Percentiles rank a stretch among this genome's conserved stretches.
phyloP scores from a whole-genome alignment of 495 filamentous ascomycete species.

The Talaromyces adpressus region DNA sequence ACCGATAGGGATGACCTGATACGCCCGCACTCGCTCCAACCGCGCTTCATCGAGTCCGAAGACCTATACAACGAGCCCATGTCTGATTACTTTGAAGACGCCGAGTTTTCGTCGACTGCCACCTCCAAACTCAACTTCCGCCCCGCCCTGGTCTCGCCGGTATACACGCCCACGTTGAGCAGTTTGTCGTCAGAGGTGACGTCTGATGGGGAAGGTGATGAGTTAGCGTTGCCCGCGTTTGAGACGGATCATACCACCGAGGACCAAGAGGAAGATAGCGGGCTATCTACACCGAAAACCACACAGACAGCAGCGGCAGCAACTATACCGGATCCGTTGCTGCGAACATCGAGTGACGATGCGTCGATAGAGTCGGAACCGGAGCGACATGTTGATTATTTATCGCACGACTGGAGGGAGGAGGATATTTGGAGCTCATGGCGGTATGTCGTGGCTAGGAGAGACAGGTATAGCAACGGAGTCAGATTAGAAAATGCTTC shows the following conservation, averaged over 20 bases:
- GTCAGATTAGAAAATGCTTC: conserved; percentile 90
- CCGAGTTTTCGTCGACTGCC: conserved; percentile 28
- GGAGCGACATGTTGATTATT: conserved; percentile 89
- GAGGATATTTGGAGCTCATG: conserved; percentile 98
- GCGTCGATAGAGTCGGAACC: conserved; percentile 69
- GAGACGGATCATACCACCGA: conserved; percentile 36
- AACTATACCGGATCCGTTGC: conserved; percentile 26
- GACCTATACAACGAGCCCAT: conserved; percentile 25
- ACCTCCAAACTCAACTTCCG: conserved; percentile 21
- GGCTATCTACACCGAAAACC: conserved; percentile 13
- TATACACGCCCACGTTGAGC: conserved; percentile 50
- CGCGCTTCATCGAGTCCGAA: conserved; percentile 1
- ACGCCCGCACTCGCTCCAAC: conserved; percentile 15
- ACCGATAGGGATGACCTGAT: conserved; percentile 31
- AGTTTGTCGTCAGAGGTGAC: conserved; percentile 52
- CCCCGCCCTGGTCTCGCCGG: conserved; percentile 17
- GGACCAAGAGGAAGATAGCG: conserved; percentile 16
- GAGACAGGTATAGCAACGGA: conserved; percentile 70
- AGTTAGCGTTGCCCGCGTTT: conserved; percentile 52
- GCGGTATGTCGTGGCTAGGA: conserved; percentile 79
- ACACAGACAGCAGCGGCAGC: conserved; percentile 27
- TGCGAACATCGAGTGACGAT: conserved; percentile 66
- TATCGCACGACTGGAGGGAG: conserved; percentile 91
- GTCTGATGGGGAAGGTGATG: conserved; percentile 43
- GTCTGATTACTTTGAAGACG: conserved; percentile 22